Percentiles rank a stretch among this genome's conserved stretches.
Evolutionary conservation across 257 asterid species (phyloP).

Genomic region (Ajuga chamaepitys): DNA sequence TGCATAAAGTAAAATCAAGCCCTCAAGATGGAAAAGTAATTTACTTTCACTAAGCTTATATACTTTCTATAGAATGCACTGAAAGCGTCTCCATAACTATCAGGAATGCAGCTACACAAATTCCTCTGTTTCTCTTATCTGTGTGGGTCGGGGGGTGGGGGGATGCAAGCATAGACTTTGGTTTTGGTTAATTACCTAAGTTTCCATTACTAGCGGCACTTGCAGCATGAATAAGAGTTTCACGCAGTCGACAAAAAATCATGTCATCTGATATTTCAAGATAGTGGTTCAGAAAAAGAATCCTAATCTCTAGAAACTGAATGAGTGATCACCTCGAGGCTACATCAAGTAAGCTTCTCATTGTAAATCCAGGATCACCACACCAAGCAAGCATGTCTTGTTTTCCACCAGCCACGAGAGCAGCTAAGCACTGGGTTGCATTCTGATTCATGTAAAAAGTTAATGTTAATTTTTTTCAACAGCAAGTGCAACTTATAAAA

Average conservation of each 20-base stretch:
- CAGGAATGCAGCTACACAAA: neutral
- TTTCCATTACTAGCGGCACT: neutral
- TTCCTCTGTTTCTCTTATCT: too few species aligned
- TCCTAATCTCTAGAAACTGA: neutral
- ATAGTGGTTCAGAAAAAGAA: neutral
- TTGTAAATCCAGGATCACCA: slow-evolving; percentile 78
- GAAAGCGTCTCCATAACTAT: slow-evolving; percentile 1
- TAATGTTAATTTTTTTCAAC: slow-evolving; percentile 4
- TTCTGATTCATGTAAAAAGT: slow-evolving; percentile 45
- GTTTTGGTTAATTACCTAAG: neutral
- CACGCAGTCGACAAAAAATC: neutral
- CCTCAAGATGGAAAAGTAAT: neutral
- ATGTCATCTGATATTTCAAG: neutral
- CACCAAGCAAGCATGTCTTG: slow-evolving; percentile 82
- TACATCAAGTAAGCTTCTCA: slow-evolving; percentile 91
- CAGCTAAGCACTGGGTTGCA: slow-evolving; percentile 91
- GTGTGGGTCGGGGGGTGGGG: too few species aligned
- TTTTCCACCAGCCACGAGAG: slow-evolving; percentile 77
- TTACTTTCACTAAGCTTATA: neutral
- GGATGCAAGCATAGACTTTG: neutral
- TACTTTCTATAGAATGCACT: neutral
- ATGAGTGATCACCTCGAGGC: slow-evolving; percentile 71
- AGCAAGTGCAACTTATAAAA: neutral
- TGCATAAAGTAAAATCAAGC: neutral
- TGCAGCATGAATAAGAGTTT: neutral